These are phyloP conservation scores for Rhizopus arrhizus DNA, from an alignment of 371 early-diverging fungal genomes.

Conservation along the genomic window DNA sequence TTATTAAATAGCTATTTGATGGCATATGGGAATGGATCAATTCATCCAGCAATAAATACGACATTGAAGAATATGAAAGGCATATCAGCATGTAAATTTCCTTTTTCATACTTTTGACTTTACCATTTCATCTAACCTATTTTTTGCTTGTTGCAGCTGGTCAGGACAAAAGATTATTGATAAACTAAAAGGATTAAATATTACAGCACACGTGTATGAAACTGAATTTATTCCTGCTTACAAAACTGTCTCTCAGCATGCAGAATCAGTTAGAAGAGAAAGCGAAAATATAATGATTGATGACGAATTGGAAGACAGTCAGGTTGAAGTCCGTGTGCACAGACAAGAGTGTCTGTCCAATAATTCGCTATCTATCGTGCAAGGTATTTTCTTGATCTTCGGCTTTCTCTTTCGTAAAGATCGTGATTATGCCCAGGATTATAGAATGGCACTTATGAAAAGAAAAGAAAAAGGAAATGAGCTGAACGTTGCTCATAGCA, in stretches of 20 bases:
- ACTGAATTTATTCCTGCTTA: slow-evolving; percentile 33
- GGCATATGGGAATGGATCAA: slow-evolving; percentile 26
- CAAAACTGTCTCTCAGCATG: slow-evolving; percentile 17
- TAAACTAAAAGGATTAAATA: slow-evolving; percentile 26
- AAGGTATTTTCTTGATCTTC: slow-evolving; percentile 41
- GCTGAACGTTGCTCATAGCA: background rate
- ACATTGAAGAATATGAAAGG: slow-evolving; percentile 44
- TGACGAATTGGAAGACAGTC: background rate
- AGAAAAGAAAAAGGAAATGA: slow-evolving; percentile 16
- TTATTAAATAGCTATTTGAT: slow-evolving; percentile 16
- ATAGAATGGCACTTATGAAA: slow-evolving; percentile 47
- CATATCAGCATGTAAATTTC: slow-evolving; percentile 41
- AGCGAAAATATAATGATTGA: slow-evolving; percentile 8
- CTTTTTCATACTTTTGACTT: background rate
- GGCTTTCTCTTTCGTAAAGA: slow-evolving; percentile 35
- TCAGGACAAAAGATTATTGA: slow-evolving; percentile 36
- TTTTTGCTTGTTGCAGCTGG: slow-evolving; percentile 27
- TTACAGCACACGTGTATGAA: slow-evolving; percentile 23
- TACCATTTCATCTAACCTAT: background rate
- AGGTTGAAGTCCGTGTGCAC: background rate
- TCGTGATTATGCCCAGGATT: slow-evolving; percentile 39
- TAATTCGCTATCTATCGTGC: slow-evolving; percentile 9
- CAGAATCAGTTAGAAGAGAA: slow-evolving; percentile 34
- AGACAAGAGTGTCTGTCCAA: slow-evolving; percentile 17
- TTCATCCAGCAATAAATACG: slow-evolving; percentile 21